Evolutionary conservation across 805 yeast species (phyloP).

Genomic region (Ogataea pignaliae): DNA sequence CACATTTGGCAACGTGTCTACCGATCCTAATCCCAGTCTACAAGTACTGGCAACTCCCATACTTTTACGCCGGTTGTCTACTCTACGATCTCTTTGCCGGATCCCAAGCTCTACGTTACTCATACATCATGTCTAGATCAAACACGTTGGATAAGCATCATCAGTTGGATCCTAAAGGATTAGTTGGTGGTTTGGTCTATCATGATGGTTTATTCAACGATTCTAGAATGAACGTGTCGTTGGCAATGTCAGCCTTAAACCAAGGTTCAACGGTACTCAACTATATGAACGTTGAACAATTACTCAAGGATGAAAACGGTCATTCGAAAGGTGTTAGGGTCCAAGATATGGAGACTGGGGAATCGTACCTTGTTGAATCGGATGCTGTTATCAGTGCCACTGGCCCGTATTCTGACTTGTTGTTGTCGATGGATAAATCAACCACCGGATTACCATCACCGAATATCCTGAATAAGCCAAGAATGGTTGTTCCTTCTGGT

Average conservation of each 20-base stretch:
- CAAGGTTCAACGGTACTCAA: slow-evolving; percentile 87
- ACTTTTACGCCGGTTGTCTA: slow-evolving; percentile 87
- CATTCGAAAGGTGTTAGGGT: slow-evolving; percentile 75
- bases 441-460: slow-evolving; percentile 55
- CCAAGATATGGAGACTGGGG: slow-evolving; percentile 64
- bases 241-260: slow-evolving; percentile 81
- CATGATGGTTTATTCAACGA: slow-evolving; percentile 96
- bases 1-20: slow-evolving; percentile 78
- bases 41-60: slow-evolving; percentile 93
- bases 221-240: slow-evolving; percentile 80
- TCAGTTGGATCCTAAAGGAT: slow-evolving; percentile 69
- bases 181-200: slow-evolving; percentile 89
- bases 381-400: slow-evolving; percentile 86
- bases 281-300: slow-evolving; percentile 75
- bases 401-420: slow-evolving; percentile 84
- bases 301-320: slow-evolving; percentile 58
- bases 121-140: slow-evolving; percentile 66
- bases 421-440: slow-evolving; percentile 82
- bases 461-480: slow-evolving; percentile 36
- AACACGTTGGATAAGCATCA: slow-evolving; percentile 76
- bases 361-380: slow-evolving; percentile 56
- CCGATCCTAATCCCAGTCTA: slow-evolving; percentile 97
- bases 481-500: slow-evolving; percentile 89
- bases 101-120: slow-evolving; percentile 70
- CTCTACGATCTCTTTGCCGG: slow-evolving; percentile 94